Evolutionary conservation across 1,284 basidiomycete species (phyloP), one percentile per base, ranked within the genome.

Genomic region (Grifola frondosa): DNA sequence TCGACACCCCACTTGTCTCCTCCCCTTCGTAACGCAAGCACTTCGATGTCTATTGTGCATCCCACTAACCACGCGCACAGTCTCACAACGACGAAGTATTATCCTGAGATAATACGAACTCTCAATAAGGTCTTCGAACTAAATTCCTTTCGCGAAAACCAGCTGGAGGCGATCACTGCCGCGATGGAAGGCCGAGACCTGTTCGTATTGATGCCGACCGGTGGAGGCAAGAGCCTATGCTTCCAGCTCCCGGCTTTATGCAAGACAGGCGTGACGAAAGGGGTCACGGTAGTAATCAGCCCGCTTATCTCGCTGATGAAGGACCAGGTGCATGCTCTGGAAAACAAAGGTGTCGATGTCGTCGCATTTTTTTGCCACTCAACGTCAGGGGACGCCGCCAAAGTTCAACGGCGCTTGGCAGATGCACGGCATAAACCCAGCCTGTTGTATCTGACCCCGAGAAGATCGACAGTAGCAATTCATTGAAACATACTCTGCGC

Each of bases 141-240:
- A 3, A 58, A 74, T 0, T 58, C 61, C 0, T 98, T 98, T 65
- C 81, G 95, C 12, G 68, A 66, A 5, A 91, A 97, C 62, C 97
- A 98, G 63, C 76, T 91, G 28, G 86, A 91, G 58, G 93, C 91
- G 0, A 91, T 98, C 56, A 79, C 83, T 37, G 86, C 85, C 3
- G 85, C 89, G 0, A 72, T 99, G 62, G 71, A 74, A 1, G 93
- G 88, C 3, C 77, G 75, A 36, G 95, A 99, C 59, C 91, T 94
- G 11, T 94, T 98, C 54, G 91, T 97, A 15, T 76, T 99, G 6
- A 96, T 98, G 84, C 96, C 97, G 0, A 99, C 96, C 0, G 96
- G 96, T 21, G 96, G 95, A 6, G 96, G 95, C 1, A 98, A 98
- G 69, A 88, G 84, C 56, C 69, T 94, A 30, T 92, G 88, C 53